phyloP scores from a whole-genome alignment of 139 green algal species.

The Deuterostichococcus epilithicus region DNA sequence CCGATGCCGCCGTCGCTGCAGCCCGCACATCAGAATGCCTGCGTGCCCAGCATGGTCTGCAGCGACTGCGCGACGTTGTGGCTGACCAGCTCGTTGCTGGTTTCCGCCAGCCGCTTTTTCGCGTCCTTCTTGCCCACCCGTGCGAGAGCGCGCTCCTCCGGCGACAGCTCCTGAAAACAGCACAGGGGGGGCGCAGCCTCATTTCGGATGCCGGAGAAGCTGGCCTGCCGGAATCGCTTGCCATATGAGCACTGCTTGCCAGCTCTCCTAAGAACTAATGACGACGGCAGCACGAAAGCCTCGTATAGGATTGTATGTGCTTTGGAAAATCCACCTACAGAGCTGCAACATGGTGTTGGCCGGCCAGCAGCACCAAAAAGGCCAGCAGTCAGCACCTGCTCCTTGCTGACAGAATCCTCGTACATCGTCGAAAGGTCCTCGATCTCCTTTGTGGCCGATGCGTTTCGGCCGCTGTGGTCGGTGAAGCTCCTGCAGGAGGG shows the following conservation, averaged over 20 bases:
- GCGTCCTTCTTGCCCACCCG: slow-evolving; percentile 92
- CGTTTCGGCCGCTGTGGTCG: background rate
- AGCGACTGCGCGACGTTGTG: slow-evolving; percentile 92
- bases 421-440: background rate
- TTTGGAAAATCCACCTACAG: background rate
- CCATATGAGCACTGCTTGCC: too few species aligned
- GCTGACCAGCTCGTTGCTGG: slow-evolving; percentile 77
- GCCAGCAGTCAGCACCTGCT: background rate
- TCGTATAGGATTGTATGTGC: background rate
- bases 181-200: slow-evolving; percentile 42
- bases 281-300: background rate
- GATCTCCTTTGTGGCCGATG: background rate
- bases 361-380: too few species aligned
- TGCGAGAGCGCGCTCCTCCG: slow-evolving; percentile 82
- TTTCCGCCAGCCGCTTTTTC: slow-evolving; percentile 89
- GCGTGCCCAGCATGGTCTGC: slow-evolving; percentile 92
- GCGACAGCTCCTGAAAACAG: slow-evolving; percentile 51
- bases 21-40: slow-evolving; percentile 76
- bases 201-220: slow-evolving; percentile 2
- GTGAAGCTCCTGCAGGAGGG: background rate
- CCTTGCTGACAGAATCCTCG: background rate
- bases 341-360: background rate
- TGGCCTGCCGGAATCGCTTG: background rate
- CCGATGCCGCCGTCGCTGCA: too few species aligned
- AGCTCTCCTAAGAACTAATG: background rate